Conservation (phyloP, 768 basidiomycete species). For the Kwoniella sp. region DNA sequence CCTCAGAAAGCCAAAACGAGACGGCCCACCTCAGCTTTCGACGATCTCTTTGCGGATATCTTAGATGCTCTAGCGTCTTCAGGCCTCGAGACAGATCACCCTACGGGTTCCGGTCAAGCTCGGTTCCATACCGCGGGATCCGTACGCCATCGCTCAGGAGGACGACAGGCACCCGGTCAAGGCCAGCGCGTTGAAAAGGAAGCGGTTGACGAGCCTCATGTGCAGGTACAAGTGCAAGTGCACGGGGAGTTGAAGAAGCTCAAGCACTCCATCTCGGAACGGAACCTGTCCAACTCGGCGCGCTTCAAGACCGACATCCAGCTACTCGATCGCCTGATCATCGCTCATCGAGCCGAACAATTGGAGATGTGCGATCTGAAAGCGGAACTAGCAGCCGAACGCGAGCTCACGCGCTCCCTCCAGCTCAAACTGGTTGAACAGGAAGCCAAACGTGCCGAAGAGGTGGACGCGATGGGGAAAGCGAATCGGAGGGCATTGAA, state of each 20-base stretch:
- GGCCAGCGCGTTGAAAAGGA: too few relatives aligned
- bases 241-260: slow-evolving; percentile 5
- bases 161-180: neutral
- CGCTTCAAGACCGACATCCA: neutral
- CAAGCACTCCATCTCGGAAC: neutral
- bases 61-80: neutral
- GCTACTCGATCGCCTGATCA: neutral
- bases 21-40: neutral
- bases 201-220: neutral
- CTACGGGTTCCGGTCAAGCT: neutral
- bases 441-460: neutral
- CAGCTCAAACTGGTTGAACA: neutral
- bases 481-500: neutral
- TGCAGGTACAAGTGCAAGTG: neutral
- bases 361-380: neutral
- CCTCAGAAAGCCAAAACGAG: neutral
- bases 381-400: neutral
- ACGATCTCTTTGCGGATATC: neutral
- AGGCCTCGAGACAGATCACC: neutral
- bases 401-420: neutral
- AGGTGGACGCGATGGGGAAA: neutral
- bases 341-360: neutral
- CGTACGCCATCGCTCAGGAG: neutral
- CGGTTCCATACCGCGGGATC: neutral
- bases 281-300: neutral